A percentile compares a stretch with the other conserved stretches of the same genome.
Evolutionary conservation across 148 eudicot species (phyloP).

Genomic region (Limonium bicolor): DNA sequence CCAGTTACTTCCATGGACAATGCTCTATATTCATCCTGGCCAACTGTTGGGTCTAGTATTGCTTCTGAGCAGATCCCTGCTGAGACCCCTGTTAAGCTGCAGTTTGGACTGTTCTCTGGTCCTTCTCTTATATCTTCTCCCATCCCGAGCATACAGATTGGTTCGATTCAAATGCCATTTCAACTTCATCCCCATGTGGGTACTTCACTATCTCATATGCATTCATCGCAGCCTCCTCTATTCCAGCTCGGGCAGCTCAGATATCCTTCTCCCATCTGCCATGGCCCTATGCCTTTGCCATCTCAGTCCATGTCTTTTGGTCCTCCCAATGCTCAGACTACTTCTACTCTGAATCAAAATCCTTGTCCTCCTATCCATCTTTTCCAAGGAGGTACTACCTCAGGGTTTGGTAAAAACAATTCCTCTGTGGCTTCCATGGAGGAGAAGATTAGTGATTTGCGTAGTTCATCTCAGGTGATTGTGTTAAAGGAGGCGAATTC

Average conservation of each 20-base stretch:
- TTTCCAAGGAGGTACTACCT: constrained; percentile 20
- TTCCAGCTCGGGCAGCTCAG: constrained; percentile 92
- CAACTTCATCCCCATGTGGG: constrained; percentile 75
- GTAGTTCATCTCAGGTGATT: constrained; percentile 9
- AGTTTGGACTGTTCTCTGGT: constrained; percentile 93
- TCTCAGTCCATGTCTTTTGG: constrained; percentile 58
- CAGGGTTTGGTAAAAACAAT: constrained; percentile 20
- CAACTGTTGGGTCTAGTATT: constrained; percentile 17
- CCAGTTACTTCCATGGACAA: constrained; percentile 16
- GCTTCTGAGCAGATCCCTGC: constrained; percentile 22
- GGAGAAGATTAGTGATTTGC: too few relatives aligned
- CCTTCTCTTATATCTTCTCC: constrained; percentile 92
- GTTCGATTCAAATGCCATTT: constrained; percentile 98
- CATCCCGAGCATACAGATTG: constrained; percentile 91
- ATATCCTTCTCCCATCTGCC: constrained; percentile 60
- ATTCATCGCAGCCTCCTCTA: constrained; percentile 55
- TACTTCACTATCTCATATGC: constrained; percentile 48
- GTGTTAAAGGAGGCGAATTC: constrained; percentile 11
- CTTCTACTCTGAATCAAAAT: constrained; percentile 35
- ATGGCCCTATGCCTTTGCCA: constrained; percentile 61
- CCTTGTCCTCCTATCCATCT: constrained; percentile 26
- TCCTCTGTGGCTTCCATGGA: constrained; percentile 9
- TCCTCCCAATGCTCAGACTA: constrained; percentile 41
- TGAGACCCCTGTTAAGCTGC: constrained; percentile 72
- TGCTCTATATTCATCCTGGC: constrained; percentile 20